These are phyloP conservation scores for Pholiota microspora DNA, from an alignment of 768 basidiomycete species.

Conservation along the genomic window DNA sequence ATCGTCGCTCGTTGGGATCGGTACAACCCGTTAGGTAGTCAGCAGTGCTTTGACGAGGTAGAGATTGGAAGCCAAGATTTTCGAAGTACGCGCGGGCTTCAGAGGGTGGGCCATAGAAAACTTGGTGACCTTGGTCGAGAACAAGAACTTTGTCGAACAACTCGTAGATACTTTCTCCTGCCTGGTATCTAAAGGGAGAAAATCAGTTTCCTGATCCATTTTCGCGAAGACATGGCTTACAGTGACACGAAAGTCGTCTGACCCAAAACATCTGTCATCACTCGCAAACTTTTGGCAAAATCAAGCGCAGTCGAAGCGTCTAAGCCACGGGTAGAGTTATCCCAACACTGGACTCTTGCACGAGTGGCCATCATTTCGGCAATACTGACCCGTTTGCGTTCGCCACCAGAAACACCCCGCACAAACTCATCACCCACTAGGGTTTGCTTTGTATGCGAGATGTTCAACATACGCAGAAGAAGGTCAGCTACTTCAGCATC, in stretches of 20 bases:
- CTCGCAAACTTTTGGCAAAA: slow-evolving; percentile 73
- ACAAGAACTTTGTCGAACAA: slow-evolving; percentile 89
- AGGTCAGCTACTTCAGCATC: slow-evolving; percentile 54
- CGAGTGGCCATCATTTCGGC: slow-evolving; percentile 86
- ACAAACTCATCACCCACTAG: slow-evolving; percentile 88
- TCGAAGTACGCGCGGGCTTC: slow-evolving; percentile 82
- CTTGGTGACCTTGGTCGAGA: slow-evolving; percentile 76
- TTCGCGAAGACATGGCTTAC: slow-evolving; percentile 31
- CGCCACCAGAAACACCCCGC: slow-evolving; percentile 77
- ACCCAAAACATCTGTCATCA: slow-evolving; percentile 81
- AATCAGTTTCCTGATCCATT: background rate
- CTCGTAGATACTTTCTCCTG: slow-evolving; percentile 74
- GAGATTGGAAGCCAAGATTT: slow-evolving; percentile 64
- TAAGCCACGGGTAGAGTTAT: slow-evolving; percentile 78
- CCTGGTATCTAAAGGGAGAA: slow-evolving; percentile 57
- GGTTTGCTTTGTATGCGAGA: slow-evolving; percentile 75
- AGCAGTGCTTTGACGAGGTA: slow-evolving; percentile 81
- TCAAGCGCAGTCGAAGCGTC: slow-evolving; percentile 90
- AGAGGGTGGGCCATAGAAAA: slow-evolving; percentile 74
- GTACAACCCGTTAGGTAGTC: slow-evolving; percentile 87
- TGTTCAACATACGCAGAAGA: slow-evolving; percentile 78
- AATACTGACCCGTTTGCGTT: slow-evolving; percentile 78
- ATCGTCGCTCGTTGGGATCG: slow-evolving; percentile 83
- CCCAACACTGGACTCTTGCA: slow-evolving; percentile 80
- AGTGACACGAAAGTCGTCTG: slow-evolving; percentile 81